Conservation (phyloP, 345 rosid genomes). For the Xanthoceras sorbifolium region DNA sequence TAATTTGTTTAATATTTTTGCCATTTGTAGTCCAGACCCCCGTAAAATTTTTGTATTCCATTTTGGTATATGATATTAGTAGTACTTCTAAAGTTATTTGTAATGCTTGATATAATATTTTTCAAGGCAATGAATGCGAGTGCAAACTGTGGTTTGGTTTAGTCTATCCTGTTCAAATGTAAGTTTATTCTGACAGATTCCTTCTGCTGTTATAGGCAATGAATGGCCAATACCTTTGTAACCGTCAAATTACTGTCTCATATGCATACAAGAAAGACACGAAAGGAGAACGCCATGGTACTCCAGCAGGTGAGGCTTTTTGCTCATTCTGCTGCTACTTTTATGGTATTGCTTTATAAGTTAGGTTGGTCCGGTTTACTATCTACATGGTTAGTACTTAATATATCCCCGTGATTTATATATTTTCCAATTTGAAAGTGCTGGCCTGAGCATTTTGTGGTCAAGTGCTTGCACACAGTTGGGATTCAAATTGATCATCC, state of each 20-base stretch:
- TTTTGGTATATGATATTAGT: neutral
- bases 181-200: conserved; percentile 14
- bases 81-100: neutral
- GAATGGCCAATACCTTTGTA: conserved; percentile 96
- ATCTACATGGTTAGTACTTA: neutral
- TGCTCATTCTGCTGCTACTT: neutral
- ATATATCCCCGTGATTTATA: neutral
- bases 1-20: neutral
- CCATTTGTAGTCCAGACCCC: neutral
- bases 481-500: neutral
- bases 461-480: neutral
- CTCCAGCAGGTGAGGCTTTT: conserved; percentile 84
- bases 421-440: neutral
- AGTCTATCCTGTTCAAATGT: neutral
- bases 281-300: conserved; percentile 97
- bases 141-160: neutral
- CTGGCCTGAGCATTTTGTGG: neutral
- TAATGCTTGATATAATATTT: neutral
- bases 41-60: neutral
- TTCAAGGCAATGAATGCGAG: neutral
- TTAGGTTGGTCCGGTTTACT: neutral
- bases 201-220: conserved; percentile 62
- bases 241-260: conserved; percentile 94
- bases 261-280: conserved; percentile 99
- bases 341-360: neutral